These are phyloP conservation scores for Cyberlindnera japonica DNA, from an alignment of 805 yeast species.

Conservation along the genomic window DNA sequence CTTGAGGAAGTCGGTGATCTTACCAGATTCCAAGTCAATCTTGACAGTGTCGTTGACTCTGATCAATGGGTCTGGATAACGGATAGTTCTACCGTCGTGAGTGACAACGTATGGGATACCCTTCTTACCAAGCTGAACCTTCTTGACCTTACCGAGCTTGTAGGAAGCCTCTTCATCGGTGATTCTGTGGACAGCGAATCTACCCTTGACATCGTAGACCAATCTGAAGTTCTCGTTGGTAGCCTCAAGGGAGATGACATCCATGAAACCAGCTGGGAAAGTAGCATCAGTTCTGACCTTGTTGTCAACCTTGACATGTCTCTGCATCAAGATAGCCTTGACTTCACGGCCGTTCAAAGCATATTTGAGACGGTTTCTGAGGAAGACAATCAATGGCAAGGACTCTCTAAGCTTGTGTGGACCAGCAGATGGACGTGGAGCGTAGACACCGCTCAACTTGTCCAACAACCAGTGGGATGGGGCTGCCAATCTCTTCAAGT, in stretches of 20 bases:
- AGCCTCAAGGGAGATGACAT: conserved; percentile 94
- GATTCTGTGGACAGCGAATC: conserved; percentile 99
- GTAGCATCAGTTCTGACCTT: conserved; percentile 99
- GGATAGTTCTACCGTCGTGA: conserved; percentile 99
- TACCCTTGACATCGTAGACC: conserved; percentile 97
- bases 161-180: conserved; percentile 97
- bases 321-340: conserved; percentile 96
- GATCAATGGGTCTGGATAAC: conserved; percentile 98
- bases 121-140: conserved; percentile 97
- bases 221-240: conserved; percentile 99
- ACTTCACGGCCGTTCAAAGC: conserved; percentile 99
- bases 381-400: conserved; percentile 91
- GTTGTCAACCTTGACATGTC: conserved; percentile 97
- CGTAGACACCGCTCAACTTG: conserved; percentile 98
- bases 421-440: conserved; percentile 99
- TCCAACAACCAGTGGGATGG: conserved; percentile 99
- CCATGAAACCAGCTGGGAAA: conserved; percentile 99
- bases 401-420: conserved; percentile 99
- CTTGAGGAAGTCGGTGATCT: conserved; percentile 83
- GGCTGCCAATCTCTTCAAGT: conserved; percentile 99
- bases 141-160: conserved; percentile 98
- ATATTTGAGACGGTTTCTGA: conserved; percentile 98
- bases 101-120: conserved; percentile 98
- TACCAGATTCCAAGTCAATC: conserved; percentile 94
- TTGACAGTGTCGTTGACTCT: conserved; percentile 97